phyloP scores from a whole-genome alignment of 306 rosid genomes.

The Fagus sylvatica region DNA sequence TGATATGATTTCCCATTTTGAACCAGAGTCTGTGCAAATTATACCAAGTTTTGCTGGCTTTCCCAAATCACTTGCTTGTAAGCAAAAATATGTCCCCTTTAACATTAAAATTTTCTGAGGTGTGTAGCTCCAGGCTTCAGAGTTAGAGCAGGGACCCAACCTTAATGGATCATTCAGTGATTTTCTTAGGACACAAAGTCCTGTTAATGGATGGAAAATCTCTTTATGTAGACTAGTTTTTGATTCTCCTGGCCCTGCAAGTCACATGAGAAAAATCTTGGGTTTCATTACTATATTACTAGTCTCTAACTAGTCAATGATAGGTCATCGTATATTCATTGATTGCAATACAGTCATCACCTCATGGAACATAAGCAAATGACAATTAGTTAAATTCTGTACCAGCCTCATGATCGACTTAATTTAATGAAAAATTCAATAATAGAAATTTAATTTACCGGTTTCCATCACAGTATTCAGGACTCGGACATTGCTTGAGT shows the following conservation, averaged over 20 bases:
- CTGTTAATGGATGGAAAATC: conserved; percentile 74
- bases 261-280: neutral
- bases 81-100: conserved; percentile 69
- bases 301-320: too few relatives aligned
- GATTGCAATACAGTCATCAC: too few relatives aligned
- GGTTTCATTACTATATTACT: too few relatives aligned
- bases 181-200: conserved; percentile 59
- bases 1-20: conserved; percentile 69
- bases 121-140: conserved; percentile 66
- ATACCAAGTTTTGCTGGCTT: conserved; percentile 48
- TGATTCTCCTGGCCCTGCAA: conserved; percentile 57
- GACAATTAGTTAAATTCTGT: too few relatives aligned
- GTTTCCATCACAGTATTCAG: too few relatives aligned
- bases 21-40: conserved; percentile 40
- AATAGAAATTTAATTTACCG: too few relatives aligned
- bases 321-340: too few relatives aligned
- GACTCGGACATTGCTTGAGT: too few relatives aligned
- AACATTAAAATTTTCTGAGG: conserved; percentile 43
- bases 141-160: conserved; percentile 53
- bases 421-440: too few relatives aligned
- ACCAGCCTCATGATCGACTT: too few relatives aligned
- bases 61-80: conserved; percentile 49
- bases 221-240: conserved; percentile 37
- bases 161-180: conserved; percentile 40
- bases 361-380: too few relatives aligned